Evolutionary conservation across 176 grass and related monocot genomes (phyloP), one percentile per base, ranked within the genome.

Genomic region (Ensete ventricosum): DNA sequence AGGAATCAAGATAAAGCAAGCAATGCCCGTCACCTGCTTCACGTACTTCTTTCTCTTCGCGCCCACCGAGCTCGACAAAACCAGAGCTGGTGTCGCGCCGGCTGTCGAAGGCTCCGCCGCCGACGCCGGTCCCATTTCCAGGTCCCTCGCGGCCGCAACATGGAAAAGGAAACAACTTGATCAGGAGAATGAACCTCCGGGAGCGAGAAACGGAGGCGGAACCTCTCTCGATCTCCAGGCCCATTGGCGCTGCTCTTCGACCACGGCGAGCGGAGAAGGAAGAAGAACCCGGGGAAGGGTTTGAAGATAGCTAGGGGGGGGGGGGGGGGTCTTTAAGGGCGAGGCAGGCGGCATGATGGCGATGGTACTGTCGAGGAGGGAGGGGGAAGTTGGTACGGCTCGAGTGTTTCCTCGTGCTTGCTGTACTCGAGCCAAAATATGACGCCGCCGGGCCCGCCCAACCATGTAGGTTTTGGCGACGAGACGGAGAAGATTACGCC

Each of bases 11-110:
- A 23, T 23, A 23, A 23, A 23, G 22, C 22, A 23, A 23, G 22
- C 22, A 23, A 23, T n/a, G 43, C 75, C 74, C 8, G 75, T 65
- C 27, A 77, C 58, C 58, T 77, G 75, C 43, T 65, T 77, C 16
- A 77, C 75, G 60, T 65, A 77, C 58, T 77, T 77, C 43, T 22
- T 76, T 29, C 43, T 58, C 43, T 16, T 49, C 19, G 51, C 29
- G 49, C 53, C 60, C 11, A 77, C 50, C 59, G 75, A 77, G 60
- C 59, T 77, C 58, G 75, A 77, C 43, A 64, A 21, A 10, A 53
- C 75, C 59, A 77, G 48, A 1, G 60, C 75, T 12, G 75, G 34
- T 6, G 75, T 20, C 75, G 26, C 23, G 26, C 23, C 52, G 23
- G 72, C 17, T 10, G 72, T 9, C 24, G 54, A 25, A 22, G 14